Evolutionary conservation across 352 stramenopile genomes (phyloP), one percentile per base, ranked within the genome.

Genomic region (Phytopythium mirpurense): DNA sequence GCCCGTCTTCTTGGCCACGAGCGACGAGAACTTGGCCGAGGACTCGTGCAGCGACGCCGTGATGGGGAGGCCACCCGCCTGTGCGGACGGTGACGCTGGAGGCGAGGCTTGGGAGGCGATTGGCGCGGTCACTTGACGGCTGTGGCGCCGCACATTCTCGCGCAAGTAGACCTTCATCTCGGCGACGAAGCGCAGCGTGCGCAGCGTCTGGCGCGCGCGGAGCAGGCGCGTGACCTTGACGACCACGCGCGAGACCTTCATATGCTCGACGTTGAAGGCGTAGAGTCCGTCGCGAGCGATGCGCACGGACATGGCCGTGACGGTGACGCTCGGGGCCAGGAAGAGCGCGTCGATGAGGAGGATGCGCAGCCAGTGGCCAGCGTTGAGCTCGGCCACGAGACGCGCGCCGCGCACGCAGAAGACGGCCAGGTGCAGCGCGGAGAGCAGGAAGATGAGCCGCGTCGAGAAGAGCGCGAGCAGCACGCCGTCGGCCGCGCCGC

Each of bases 81-180:
- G 41, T 15, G 32, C 5, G 2, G 16, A 29, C 16, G 47, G 35
- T 6, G 47, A 7, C 2, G n/a, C 32, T 0, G 34, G 23, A 1
- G 34, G 16, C 6, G 45, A 16, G 4, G 59, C 32, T 36, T 10
- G 34, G 14, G 61, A 65, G 18, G n/a, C 24, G 14, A 58, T 21
- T 12, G 41, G 3, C 2, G 41, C 23, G 14, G 41, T 21, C 12
- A 47, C 23, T 23, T 34, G 27, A 16, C 41, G 41, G 23, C 41
- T 47, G 2, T 47, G 41, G 14, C 41, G 68, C n/a, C 62, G 68
- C 26, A 72, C 70, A 32, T 66, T 82, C 57, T 88, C 79, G 8
- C 58, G 64, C 23, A 90, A 58, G 44, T 90, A 85, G 24, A 90
- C 74, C 60, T 90, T 90, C 74, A 88, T 87, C 56, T 90, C 79